A percentile compares a stretch with the other conserved stretches of the same genome.
Conservation (phyloP, 108 stramenopile genomes). For the Bacterosira constricta region DNA sequence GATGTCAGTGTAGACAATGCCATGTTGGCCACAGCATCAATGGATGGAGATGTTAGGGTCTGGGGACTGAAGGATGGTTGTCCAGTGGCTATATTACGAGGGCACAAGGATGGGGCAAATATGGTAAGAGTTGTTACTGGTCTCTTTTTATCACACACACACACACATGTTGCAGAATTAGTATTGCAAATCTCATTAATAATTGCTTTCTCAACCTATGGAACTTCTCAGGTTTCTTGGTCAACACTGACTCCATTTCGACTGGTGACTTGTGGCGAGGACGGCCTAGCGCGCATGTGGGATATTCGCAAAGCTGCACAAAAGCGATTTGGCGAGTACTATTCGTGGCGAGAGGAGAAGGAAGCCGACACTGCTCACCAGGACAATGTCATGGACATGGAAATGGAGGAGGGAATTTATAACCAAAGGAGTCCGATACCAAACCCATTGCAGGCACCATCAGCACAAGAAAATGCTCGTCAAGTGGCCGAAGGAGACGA, state of each 20-base stretch:
- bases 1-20: constrained; percentile 91
- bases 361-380: background rate
- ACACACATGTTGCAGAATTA: constrained; percentile 7
- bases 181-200: background rate
- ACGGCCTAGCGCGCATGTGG: constrained; percentile 81
- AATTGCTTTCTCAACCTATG: too few species aligned
- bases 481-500: constrained; percentile 1
- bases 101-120: constrained; percentile 80
- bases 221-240: constrained; percentile 64
- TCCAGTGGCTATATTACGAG: constrained; percentile 83
- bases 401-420: too few species aligned
- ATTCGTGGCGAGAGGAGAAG: constrained; percentile 36
- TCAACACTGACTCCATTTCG: constrained; percentile 76
- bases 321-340: constrained; percentile 67
- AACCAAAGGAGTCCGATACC: too few species aligned
- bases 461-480: background rate
- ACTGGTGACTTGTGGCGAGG: constrained; percentile 79
- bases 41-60: constrained; percentile 85
- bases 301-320: constrained; percentile 82
- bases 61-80: constrained; percentile 88
- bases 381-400: background rate
- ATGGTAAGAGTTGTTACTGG: constrained; percentile 50
- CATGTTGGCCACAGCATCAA: constrained; percentile 88
- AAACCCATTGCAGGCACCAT: background rate
- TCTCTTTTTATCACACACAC: constrained; percentile 26